These are phyloP conservation scores for Papilionanthe hybrid DNA, from an alignment of 116 monocot genomes.

Conservation along the genomic window DNA sequence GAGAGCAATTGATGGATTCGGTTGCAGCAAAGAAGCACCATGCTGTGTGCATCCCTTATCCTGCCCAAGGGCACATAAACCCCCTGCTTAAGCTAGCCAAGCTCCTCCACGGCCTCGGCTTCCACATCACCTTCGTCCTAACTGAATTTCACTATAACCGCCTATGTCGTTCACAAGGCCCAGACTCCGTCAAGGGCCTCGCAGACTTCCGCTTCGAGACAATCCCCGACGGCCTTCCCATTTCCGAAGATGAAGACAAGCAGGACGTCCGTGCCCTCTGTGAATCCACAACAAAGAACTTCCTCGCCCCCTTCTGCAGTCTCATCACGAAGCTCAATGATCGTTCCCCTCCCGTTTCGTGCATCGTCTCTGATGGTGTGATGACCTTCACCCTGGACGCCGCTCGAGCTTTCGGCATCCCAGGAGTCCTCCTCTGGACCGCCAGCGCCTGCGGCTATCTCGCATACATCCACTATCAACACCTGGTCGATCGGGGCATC, in stretches of 20 bases:
- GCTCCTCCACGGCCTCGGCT: conserved; percentile 29
- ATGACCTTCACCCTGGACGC: conserved; percentile 25
- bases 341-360: conserved; percentile 1
- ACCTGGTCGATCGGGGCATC: conserved; percentile 6
- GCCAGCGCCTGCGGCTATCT: conserved; percentile 17
- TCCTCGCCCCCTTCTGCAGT: conserved; percentile 4
- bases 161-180: conserved; percentile 28
- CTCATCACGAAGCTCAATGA: background rate
- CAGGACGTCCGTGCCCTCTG: conserved; percentile 10
- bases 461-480: conserved; percentile 6
- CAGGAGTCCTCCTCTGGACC: conserved; percentile 16
- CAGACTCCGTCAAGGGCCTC: conserved; percentile 11
- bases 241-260: conserved; percentile 4
- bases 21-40: conserved; percentile 2
- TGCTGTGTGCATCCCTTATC: conserved; percentile 17
- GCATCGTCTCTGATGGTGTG: conserved; percentile 14
- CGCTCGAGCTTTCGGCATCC: conserved; percentile 10
- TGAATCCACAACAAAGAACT: conserved; percentile 12
- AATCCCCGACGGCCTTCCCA: conserved; percentile 17
- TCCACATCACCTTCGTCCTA: conserved; percentile 59
- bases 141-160: conserved; percentile 43
- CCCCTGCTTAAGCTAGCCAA: conserved; percentile 34
- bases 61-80: conserved; percentile 30
- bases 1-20: background rate
- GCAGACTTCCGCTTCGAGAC: conserved; percentile 27